Evolutionary conservation across 2,329 filamentous ascomycete genomes (phyloP), one percentile per base, ranked within the genome.

Genomic region (Apiospora rasikravindrae): DNA sequence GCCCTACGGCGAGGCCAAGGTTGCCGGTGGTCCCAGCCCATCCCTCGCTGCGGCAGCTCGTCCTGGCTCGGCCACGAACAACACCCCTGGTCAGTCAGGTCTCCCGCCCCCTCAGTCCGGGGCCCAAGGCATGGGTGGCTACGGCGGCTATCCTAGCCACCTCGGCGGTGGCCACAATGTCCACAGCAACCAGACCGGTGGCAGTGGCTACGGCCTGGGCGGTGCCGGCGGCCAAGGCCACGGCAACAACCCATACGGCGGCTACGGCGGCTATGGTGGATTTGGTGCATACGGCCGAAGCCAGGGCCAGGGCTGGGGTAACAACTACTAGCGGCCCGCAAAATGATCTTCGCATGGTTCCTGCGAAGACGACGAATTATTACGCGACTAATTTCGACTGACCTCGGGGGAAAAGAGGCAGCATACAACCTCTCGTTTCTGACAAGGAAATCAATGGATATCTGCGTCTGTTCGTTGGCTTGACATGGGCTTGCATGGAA

Each of bases 21-120:
- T 84, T 24, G 83, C 82, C 13, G 83, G 86, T 51, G 88, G 88
- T 1, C 88, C 88, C 14, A 90, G 87, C 73, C 88, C 89, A 61
- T 88, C 88, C 3, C 83, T 90, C 19, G 85, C 84, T 40, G 86
- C 86, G 64, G 86, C 87, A 33, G 84, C 83, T n/a, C 88, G 89
- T 22, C 89, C 89, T 8, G 88, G 88, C 66, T 91, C 89, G 44
- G 88, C 88, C 16, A 84, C 88, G 8, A 89, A 89, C 80, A 89
- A 89, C 70, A 84, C 83, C 2, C 83, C 88, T 4, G 83, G 86
- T 61, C 87, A 88, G 79, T 80, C 84, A 53, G 88, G 88, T 40
- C 86, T 90, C 14, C 89, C 88, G 2, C 88, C 88, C 40, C 82
- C 84, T 33, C 88, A 89, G 74, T 87, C 88, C 57, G 83, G 81